These are phyloP conservation scores for Aspergillus brasiliensis DNA, from an alignment of 2,329 filamentous ascomycete genomes.

Conservation along the genomic window DNA sequence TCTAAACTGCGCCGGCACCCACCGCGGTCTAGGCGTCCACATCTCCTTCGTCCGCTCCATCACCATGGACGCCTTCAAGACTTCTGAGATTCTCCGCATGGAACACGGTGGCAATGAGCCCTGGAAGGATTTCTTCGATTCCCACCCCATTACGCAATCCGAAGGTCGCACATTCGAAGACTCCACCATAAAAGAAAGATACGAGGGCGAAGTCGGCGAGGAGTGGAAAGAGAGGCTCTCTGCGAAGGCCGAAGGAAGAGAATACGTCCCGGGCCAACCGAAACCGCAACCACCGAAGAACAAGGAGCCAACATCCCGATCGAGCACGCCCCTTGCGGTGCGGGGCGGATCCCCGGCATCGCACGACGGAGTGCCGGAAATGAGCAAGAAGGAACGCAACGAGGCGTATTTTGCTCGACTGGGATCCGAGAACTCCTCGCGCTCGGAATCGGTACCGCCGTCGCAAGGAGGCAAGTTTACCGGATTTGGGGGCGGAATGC, in stretches of 20 bases:
- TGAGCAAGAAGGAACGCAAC: constrained; percentile 63
- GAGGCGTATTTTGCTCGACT: constrained; percentile 89
- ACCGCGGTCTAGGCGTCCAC: constrained; percentile 93
- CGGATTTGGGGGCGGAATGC: constrained; percentile 82
- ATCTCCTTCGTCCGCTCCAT: constrained; percentile 98
- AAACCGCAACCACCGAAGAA: constrained; percentile 42
- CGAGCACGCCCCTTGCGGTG: constrained; percentile 30
- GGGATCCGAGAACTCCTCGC: constrained; percentile 77
- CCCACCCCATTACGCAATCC: constrained; percentile 66
- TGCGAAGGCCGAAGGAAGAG: constrained; percentile 82
- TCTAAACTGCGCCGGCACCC: constrained; percentile 89
- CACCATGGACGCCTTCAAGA: constrained; percentile 98
- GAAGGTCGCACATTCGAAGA: constrained; percentile 76
- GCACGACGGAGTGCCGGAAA: constrained; percentile 43
- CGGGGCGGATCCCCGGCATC: constrained; percentile 27
- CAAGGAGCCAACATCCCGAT: constrained; percentile 33
- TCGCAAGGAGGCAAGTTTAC: constrained; percentile 90
- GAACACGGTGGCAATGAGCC: constrained; percentile 84
- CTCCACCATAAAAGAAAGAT: constrained; percentile 85
- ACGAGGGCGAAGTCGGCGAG: constrained; percentile 85
- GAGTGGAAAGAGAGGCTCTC: constrained; percentile 91
- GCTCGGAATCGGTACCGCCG: constrained; percentile 74
- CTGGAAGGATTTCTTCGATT: constrained; percentile 86
- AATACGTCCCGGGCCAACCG: constrained; percentile 77
- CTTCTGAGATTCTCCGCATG: constrained; percentile 90